Evolutionary conservation across 768 basidiomycete genomes (phyloP).

Genomic region (Amanita phalloides): DNA sequence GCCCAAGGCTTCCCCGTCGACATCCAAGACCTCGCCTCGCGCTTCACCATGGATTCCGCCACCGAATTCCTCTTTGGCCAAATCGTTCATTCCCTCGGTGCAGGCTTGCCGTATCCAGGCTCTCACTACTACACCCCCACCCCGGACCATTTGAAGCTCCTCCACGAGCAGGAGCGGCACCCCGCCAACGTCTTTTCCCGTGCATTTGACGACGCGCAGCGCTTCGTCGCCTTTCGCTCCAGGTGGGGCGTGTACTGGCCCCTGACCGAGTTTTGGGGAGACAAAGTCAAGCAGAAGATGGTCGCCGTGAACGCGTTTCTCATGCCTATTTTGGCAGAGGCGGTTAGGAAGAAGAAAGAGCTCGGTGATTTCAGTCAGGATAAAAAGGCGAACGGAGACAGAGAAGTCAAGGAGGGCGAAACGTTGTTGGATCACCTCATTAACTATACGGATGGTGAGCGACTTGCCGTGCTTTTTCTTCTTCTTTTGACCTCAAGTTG

Average conservation of each 20-base stretch:
- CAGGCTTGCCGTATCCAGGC: slow-evolving; percentile 38
- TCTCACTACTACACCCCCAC: slow-evolving; percentile 10
- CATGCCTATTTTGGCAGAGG: slow-evolving; percentile 37
- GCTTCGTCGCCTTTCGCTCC: slow-evolving; percentile 22
- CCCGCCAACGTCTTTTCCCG: slow-evolving; percentile 33
- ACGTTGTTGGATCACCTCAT: slow-evolving; percentile 40
- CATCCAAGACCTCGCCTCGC: slow-evolving; percentile 40
- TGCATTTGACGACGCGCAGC: slow-evolving; percentile 39
- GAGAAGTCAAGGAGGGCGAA: slow-evolving; percentile 24
- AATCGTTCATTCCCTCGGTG: slow-evolving; percentile 36
- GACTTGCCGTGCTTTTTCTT: neutral
- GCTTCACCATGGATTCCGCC: slow-evolving; percentile 58
- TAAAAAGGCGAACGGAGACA: slow-evolving; percentile 11
- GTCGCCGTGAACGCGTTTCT: slow-evolving; percentile 35
- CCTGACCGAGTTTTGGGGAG: slow-evolving; percentile 35
- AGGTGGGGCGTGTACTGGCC: slow-evolving; percentile 24
- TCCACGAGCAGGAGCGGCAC: slow-evolving; percentile 15
- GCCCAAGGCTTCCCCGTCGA: slow-evolving; percentile 40
- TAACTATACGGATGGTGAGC: slow-evolving; percentile 37
- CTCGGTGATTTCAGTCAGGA: neutral
- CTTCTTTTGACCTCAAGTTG: neutral
- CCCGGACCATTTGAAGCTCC: slow-evolving; percentile 15
- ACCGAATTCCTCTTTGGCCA: slow-evolving; percentile 50
- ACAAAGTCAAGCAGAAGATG: slow-evolving; percentile 31
- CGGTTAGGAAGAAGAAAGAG: slow-evolving; percentile 25